Conservation (phyloP, 192 early-diverging fungal species). For the Chytriomyces sp. region DNA sequence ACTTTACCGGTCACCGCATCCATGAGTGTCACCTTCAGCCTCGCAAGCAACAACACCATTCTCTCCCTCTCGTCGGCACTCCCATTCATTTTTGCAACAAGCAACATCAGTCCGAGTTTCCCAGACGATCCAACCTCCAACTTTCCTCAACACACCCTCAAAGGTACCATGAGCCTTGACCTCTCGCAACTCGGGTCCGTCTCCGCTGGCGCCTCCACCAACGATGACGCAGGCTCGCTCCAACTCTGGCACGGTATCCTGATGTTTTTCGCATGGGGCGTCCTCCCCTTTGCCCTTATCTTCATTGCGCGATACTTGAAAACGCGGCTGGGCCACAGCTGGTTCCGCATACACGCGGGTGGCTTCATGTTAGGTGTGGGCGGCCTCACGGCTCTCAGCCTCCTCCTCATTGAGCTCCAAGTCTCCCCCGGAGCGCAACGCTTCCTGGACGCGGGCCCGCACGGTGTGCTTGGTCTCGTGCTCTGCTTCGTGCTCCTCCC, state of each 20-base stretch:
- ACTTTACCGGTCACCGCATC: neutral
- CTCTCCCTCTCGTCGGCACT: neutral
- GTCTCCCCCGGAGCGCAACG: neutral
- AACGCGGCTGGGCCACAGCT: conserved; percentile 34
- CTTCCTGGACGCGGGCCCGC: neutral
- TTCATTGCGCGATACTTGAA: conserved; percentile 50
- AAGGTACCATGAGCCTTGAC: conserved; percentile 26
- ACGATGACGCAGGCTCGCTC: neutral
- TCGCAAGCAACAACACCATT: neutral
- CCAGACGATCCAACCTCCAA: neutral
- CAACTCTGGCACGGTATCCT: conserved; percentile 31
- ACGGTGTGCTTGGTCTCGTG: conserved; percentile 11
- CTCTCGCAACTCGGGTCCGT: conserved; percentile 4
- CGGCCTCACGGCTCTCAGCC: conserved; percentile 13
- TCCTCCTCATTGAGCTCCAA: conserved; percentile 35
- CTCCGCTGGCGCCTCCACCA: neutral
- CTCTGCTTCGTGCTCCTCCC: conserved; percentile 13
- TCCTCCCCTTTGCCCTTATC: conserved; percentile 32
- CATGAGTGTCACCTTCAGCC: neutral
- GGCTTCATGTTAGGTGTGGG: conserved; percentile 34
- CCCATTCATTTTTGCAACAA: conserved; percentile 33
- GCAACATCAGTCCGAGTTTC: neutral
- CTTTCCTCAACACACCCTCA: conserved; percentile 15
- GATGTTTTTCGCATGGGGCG: conserved; percentile 40
- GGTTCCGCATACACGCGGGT: conserved; percentile 40